These are phyloP conservation scores for Inga oerstediana DNA, from an alignment of 306 rosid species.

Conservation along the genomic window DNA sequence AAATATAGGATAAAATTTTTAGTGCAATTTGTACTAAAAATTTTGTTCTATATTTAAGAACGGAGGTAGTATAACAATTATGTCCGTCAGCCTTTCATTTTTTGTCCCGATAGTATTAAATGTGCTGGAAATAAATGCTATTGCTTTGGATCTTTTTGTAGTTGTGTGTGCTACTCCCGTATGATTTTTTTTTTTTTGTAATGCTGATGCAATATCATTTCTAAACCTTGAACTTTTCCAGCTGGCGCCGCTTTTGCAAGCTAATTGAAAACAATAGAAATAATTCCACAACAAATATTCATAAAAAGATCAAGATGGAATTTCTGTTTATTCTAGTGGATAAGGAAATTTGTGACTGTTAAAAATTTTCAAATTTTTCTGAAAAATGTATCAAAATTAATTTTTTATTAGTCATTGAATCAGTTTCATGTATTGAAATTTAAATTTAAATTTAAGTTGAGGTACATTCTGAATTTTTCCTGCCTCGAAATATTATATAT, in stretches of 20 bases:
- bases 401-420: not conserved
- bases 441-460: not conserved
- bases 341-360: not conserved
- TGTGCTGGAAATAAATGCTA: not conserved
- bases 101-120: not conserved
- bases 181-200: not conserved
- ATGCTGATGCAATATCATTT: not conserved
- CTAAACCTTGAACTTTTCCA: not conserved
- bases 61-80: not conserved
- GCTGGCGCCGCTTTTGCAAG: not conserved
- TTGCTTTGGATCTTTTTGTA: not conserved
- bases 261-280: no score
- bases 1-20: no score
- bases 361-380: no score
- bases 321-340: not conserved
- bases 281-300: no score
- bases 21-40: no score
- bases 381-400: no score
- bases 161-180: not conserved
- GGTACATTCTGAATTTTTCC: not conserved
- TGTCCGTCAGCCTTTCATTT: not conserved
- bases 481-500: not conserved
- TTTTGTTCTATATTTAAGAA: no score
- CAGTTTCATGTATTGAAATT: not conserved
- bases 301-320: not conserved